phyloP scores from a whole-genome alignment of 805 yeast species.

The Saccharomycopsis fibuligera region DNA sequence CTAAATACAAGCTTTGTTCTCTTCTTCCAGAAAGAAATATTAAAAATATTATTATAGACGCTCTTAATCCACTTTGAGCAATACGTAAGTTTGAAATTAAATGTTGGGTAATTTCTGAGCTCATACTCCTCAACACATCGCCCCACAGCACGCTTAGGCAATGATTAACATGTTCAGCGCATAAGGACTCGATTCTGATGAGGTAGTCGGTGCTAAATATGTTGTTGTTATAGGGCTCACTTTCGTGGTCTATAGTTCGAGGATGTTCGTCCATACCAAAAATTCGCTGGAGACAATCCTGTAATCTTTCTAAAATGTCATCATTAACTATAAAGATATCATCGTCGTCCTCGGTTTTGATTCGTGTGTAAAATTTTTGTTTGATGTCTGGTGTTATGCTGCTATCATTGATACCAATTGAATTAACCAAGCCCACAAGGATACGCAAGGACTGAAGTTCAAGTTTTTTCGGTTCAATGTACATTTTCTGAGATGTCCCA shows the following conservation, averaged over 20 bases:
- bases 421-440: slow-evolving; percentile 9
- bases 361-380: no score
- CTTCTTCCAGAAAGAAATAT: slow-evolving; percentile 35
- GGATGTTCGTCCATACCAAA: slow-evolving; percentile 20
- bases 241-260: slow-evolving; percentile 24
- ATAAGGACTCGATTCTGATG: slow-evolving; percentile 30
- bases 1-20: slow-evolving; percentile 42
- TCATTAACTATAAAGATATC: slow-evolving; percentile 23
- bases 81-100: background rate
- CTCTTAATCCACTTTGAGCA: slow-evolving; percentile 27
- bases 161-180: slow-evolving; percentile 26
- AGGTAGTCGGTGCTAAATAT: slow-evolving; percentile 20
- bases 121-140: slow-evolving; percentile 3
- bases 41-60: slow-evolving; percentile 34
- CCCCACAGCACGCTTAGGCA: slow-evolving; percentile 24
- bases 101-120: background rate
- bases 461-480: slow-evolving; percentile 12
- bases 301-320: slow-evolving; percentile 23
- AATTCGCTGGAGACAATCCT: slow-evolving; percentile 23
- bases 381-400: background rate
- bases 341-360: slow-evolving; percentile 11
- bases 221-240: slow-evolving; percentile 12
- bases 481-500: background rate
- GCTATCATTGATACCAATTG: slow-evolving; percentile 19
- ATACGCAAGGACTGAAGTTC: slow-evolving; percentile 4